Evolutionary conservation across 306 rosid genomes (phyloP), one percentile per base, ranked within the genome.

Genomic region (Calophaca sinica): DNA sequence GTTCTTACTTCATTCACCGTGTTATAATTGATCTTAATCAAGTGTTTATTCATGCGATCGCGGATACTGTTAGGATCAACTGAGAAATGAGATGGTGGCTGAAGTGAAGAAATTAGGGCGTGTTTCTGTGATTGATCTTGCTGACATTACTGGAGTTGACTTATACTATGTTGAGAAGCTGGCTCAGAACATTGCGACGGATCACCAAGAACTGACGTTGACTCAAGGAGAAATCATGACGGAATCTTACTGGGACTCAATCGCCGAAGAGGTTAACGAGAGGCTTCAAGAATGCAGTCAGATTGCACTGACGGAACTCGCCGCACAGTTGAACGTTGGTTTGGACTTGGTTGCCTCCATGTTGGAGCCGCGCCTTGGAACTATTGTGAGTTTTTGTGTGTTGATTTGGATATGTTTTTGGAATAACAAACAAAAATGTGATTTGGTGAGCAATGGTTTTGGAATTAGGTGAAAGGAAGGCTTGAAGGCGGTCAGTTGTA

Each of bases 281-380:
- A 90, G 98, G 90, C 99, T 96, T 79, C 98, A 96, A 75, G 99
- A 96, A 70, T 88, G 96, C 70, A 92, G 99, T 74, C 96, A 96
- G 84, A 84, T 96, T 77, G 96, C 97, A 36, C 78, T 96, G 60
- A 86, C 99, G 0, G 99, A 92, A 86, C 89, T 96, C 9, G 99
- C 98, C 0, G 89, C 86, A 0, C 98, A 96, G n/a, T 79, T 90
- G 68, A 87, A 90, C 28, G 96, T 96, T 63, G 96, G 97, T 60
- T 89, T 94, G 1, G 98, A 96, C 70, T 73, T 90, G 83, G 71
- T 96, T 80, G 70, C 90, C 1, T 90, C 98, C 3, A 79, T 92
- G 82, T 74, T 96, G 90, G 97, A 87, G 84, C 90, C 90, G 7
- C 97, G 98, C 29, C 89, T 96, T 33, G 98, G 97, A 72, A 89